Evolutionary conservation across 2,329 filamentous ascomycete species (phyloP).

Genomic region (Calonectria fujianensis): DNA sequence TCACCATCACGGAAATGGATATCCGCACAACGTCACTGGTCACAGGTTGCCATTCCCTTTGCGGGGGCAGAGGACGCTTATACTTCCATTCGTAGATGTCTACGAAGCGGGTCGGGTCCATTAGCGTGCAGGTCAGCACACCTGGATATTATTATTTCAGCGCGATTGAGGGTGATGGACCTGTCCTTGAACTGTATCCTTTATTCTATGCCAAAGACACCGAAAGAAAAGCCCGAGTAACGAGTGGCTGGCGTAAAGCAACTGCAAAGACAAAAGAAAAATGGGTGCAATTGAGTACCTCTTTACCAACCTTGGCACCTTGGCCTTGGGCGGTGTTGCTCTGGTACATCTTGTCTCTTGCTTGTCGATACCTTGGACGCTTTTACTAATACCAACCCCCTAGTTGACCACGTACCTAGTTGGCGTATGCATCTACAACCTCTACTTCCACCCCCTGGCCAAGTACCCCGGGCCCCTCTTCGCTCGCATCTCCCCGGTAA

Average conservation of each 20-base stretch:
- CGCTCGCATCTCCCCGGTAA: constrained; percentile 45
- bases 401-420: constrained; percentile 42
- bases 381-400: constrained; percentile 13
- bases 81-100: constrained; percentile 2
- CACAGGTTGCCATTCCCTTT: constrained; percentile 27
- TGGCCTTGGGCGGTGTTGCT: constrained; percentile 31
- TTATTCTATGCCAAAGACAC: neutral
- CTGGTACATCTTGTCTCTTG: constrained; percentile 21
- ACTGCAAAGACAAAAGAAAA: neutral
- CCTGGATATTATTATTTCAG: constrained; percentile 44
- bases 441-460: constrained; percentile 58
- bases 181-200: constrained; percentile 13
- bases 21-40: constrained; percentile 40
- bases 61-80: neutral
- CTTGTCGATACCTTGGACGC: neutral
- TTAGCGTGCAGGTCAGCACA: constrained; percentile 44
- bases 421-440: constrained; percentile 51
- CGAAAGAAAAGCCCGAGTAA: neutral
- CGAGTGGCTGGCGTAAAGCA: neutral
- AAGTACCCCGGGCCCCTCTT: constrained; percentile 53
- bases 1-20: constrained; percentile 38
- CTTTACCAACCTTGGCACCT: constrained; percentile 32
- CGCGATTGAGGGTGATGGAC: constrained; percentile 14
- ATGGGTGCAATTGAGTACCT: constrained; percentile 40
- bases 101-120: neutral